Evolutionary conservation across 1,284 basidiomycete genomes (phyloP).

Genomic region (Rhodotorula sp.): DNA sequence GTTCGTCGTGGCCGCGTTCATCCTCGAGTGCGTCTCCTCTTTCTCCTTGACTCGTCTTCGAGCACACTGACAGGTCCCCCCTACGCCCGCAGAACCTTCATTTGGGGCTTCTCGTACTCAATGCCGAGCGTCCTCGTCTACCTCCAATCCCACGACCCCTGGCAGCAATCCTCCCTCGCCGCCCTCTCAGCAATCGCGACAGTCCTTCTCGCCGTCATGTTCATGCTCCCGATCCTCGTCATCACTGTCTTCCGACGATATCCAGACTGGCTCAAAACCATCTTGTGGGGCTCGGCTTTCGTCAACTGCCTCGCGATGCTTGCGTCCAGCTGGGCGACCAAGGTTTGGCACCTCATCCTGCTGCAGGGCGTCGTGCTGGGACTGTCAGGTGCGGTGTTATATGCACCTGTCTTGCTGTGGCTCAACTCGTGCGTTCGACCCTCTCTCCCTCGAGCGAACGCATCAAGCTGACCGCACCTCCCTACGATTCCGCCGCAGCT

Average conservation of each 20-base stretch:
- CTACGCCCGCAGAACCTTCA: constrained; percentile 9
- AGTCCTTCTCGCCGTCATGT: constrained; percentile 26
- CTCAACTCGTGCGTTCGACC: constrained; percentile 16
- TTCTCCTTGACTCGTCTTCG: background rate
- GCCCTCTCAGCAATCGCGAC: constrained; percentile 24
- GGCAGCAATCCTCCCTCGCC: constrained; percentile 9
- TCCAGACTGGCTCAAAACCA: constrained; percentile 23
- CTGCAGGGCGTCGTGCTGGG: constrained; percentile 26
- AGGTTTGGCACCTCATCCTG: constrained; percentile 27
- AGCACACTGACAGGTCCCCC: too few species aligned
- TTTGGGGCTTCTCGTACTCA: constrained; percentile 22
- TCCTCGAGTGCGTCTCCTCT: constrained; percentile 1
- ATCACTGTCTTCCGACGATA: constrained; percentile 27
- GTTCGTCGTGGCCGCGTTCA: constrained; percentile 45
- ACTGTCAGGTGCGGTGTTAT: constrained; percentile 17
- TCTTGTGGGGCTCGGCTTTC: constrained; percentile 6
- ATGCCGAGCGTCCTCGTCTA: constrained; percentile 26
- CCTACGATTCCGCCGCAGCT: background rate
- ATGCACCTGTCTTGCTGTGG: constrained; percentile 31
- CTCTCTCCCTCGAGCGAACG: too few species aligned
- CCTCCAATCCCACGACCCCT: constrained; percentile 21
- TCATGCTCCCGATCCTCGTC: constrained; percentile 19
- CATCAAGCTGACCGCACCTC: background rate
- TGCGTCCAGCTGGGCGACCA: constrained; percentile 22
- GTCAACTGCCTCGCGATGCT: constrained; percentile 22